Base-by-base conservation (phyloP, 2,329 filamentous ascomycete genomes). In the Xylariales sp. region DNA sequence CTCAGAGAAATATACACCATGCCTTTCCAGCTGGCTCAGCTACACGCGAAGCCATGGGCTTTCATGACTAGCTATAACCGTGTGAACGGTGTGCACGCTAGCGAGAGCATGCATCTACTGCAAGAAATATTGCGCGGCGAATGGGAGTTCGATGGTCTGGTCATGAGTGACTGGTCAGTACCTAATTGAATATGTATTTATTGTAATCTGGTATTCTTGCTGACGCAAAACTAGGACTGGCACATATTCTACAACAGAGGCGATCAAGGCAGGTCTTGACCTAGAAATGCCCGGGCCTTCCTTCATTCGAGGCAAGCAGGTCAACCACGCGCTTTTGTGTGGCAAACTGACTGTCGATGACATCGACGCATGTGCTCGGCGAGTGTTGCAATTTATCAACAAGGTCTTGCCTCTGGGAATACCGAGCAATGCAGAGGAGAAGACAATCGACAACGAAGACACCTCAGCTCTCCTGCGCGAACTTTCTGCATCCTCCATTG, bases 401-500 rank as follows among this genome's bases (percentile, higher is more conserved):
- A 70, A 64, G 46, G 71, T 70, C 15, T 67, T 70, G 7, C 66
- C 67, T 3, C 63, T 74, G 4, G 71, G 70, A 0, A 69, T 82
- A 15, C 63, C 69, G 4, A 73, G 79, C 51, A 62, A 69, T 14
- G 75, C 72, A 0, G 63, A 68, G 1, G 77, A 81, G 54, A 63
- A 59, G 35, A 67, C 62, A 0, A 62, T 69, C 7, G 66, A 87
- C 51, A 83, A 74, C 0, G 68, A 73, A 1, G 73, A 83, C 54
- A 78, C 78, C 28, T 72, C 78, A 5, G 72, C 70, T n/a, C 65
- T 88, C 32, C 72, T 88, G 17, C 72, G 85, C 15, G 69, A 72
- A 40, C 69, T 85, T 17, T 83, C 81, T 15, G 74, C 77, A 5
- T 81, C 88, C 53, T 79, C 78, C 4, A 79, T 87, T 7, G 83